Percentiles rank a stretch among this genome's conserved stretches.
These are phyloP conservation scores for Leucocoprinus leucothites DNA, from an alignment of 768 basidiomycete species.

Conservation along the genomic window DNA sequence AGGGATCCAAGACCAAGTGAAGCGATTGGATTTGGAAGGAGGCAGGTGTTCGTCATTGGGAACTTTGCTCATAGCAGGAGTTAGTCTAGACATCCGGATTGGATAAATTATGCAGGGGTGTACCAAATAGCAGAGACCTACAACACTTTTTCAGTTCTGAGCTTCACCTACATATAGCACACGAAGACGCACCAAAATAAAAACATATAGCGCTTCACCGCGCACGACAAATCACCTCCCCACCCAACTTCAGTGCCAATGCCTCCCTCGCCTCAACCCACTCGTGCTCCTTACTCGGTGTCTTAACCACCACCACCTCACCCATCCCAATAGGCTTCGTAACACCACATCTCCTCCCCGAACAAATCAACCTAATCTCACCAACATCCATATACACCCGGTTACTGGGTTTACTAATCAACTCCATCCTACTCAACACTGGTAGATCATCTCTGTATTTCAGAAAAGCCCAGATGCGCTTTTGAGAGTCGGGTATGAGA, in stretches of 20 bases:
- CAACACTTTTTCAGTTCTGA: no score
- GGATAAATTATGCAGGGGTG: no score
- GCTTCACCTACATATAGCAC: no score
- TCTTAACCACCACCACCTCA: conserved; percentile 86
- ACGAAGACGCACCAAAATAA: background rate
- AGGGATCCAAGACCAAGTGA: no score
- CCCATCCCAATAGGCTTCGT: conserved; percentile 87
- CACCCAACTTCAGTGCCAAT: conserved; percentile 66
- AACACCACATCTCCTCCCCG: conserved; percentile 76
- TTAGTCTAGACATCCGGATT: no score
- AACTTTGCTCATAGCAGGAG: no score
- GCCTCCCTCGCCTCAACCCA: conserved; percentile 96
- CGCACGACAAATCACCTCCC: conserved; percentile 88
- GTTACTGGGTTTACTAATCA: conserved; percentile 83
- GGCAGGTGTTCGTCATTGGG: no score
- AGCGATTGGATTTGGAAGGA: no score
- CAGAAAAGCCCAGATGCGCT: conserved; percentile 89
- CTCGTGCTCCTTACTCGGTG: conserved; percentile 64
- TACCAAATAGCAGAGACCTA: no score
- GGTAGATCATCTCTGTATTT: conserved; percentile 92
- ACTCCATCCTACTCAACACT: conserved; percentile 73
- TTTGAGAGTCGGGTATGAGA: conserved; percentile 55
- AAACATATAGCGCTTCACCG: conserved; percentile 23
- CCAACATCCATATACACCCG: conserved; percentile 69
- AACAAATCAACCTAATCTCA: conserved; percentile 77